Conservation (phyloP, 2,329 filamentous ascomycete species). For the Bipolaris zeicola region DNA sequence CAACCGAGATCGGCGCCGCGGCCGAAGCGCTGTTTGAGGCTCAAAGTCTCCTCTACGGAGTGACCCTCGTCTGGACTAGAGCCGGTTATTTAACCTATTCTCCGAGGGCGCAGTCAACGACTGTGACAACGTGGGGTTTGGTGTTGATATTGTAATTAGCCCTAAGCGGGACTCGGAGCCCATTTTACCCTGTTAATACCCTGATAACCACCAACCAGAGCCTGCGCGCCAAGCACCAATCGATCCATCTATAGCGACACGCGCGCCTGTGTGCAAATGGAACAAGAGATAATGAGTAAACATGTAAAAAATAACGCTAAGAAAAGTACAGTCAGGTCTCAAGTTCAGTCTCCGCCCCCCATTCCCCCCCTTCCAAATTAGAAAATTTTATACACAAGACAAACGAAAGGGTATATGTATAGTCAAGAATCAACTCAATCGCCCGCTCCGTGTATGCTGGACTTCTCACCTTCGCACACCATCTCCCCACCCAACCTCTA, state of each 20-base stretch:
- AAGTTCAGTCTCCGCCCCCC: not conserved
- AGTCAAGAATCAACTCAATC: conserved; percentile 6
- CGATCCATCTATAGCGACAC: not conserved
- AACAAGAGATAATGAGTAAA: conserved; percentile 7
- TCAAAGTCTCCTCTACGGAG: conserved; percentile 16
- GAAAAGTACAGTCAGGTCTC: conserved; percentile 10
- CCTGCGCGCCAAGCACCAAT: conserved; percentile 5
- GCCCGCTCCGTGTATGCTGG: not conserved
- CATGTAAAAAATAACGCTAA: conserved; percentile 4
- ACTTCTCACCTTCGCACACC: conserved; percentile 4
- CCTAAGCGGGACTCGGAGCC: not conserved
- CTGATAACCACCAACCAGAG: not conserved
- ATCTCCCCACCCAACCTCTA: conserved; percentile 45
- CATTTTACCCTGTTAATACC: not conserved
- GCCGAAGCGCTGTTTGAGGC: conserved; percentile 31
- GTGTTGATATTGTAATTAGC: conserved; percentile 1
- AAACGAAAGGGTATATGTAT: conserved; percentile 5
- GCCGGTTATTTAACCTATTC: conserved; percentile 30
- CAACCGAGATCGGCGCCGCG: conserved; percentile 30
- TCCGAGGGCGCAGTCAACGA: conserved; percentile 14
- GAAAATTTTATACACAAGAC: conserved; percentile 14
- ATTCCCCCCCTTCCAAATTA: not conserved
- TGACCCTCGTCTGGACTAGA: conserved; percentile 9
- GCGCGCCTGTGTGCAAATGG: not conserved
- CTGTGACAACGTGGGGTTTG: conserved; percentile 10